phyloP scores from a whole-genome alignment of 2,329 filamentous ascomycete species.

The Myriangium duriaei region DNA sequence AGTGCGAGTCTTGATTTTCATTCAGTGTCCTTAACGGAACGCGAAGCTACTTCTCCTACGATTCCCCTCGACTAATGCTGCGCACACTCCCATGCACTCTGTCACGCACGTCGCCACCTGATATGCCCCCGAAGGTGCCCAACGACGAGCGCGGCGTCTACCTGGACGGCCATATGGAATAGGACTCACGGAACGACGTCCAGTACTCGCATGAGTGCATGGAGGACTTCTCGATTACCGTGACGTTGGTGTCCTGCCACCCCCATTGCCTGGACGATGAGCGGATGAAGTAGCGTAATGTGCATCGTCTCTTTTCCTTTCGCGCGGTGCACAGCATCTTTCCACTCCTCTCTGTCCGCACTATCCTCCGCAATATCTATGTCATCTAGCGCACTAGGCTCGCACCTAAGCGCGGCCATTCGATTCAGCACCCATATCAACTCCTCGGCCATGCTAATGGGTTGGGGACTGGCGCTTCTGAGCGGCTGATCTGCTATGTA shows the following conservation, averaged over 20 bases:
- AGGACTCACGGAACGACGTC: slow-evolving; percentile 19
- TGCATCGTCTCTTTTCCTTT: slow-evolving; percentile 39
- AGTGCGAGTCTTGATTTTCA: too few species aligned
- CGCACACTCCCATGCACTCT: too few species aligned
- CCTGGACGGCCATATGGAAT: too few species aligned
- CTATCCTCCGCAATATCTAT: slow-evolving; percentile 13
- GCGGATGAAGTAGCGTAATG: slow-evolving; percentile 65
- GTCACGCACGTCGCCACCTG: too few species aligned
- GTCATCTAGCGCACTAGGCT: slow-evolving; percentile 55
- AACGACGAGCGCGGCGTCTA: too few species aligned
- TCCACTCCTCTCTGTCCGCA: slow-evolving; percentile 15
- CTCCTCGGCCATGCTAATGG: slow-evolving; percentile 66
- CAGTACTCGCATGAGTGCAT: slow-evolving; percentile 28
- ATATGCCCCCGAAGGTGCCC: too few species aligned
- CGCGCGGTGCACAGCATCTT: slow-evolving; percentile 39
- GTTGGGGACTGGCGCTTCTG: slow-evolving; percentile 78
- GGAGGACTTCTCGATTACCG: slow-evolving; percentile 39
- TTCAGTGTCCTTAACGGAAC: too few species aligned
- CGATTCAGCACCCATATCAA: slow-evolving; percentile 57
- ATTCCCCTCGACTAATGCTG: too few species aligned
- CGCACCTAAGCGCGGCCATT: slow-evolving; percentile 55
- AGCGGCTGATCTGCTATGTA: slow-evolving; percentile 89
- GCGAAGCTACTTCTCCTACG: too few species aligned
- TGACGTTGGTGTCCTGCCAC: slow-evolving; percentile 50
- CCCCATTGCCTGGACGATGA: slow-evolving; percentile 53